phyloP scores from a whole-genome alignment of 1,139 yeast species.

The Sugiyamaella novakii region DNA sequence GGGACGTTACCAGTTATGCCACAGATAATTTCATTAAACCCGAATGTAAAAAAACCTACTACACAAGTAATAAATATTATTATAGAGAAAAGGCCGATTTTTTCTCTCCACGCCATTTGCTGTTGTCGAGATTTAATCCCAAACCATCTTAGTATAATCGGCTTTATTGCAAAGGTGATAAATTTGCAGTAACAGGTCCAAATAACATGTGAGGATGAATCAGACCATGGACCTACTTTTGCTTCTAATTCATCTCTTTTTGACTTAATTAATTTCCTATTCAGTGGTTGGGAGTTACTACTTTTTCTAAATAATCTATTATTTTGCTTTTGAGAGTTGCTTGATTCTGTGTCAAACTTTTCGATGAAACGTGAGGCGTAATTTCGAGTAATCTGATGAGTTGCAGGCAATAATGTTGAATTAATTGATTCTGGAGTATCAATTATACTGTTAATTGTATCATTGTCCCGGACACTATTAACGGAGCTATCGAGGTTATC shows the following conservation, averaged over 20 bases:
- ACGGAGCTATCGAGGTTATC: no score
- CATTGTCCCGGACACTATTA: no score
- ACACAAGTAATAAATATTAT: conserved; percentile 67
- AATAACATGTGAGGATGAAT: conserved; percentile 33
- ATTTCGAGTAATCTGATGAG: not conserved
- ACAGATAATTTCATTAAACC: conserved; percentile 80
- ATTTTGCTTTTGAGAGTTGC: not conserved
- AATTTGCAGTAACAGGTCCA: conserved; percentile 78
- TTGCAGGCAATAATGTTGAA: not conserved
- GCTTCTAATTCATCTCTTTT: conserved; percentile 15
- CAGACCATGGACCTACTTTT: conserved; percentile 14
- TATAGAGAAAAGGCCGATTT: conserved; percentile 72
- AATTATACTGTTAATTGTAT: not conserved
- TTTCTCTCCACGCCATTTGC: conserved; percentile 93
- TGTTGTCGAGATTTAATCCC: conserved; percentile 72
- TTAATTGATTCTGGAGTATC: not conserved
- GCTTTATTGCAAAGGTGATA: conserved; percentile 88
- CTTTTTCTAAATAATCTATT: not conserved
- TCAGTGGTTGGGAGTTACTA: conserved; percentile 1
- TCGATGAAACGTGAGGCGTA: conserved; percentile 6
- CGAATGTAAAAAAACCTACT: conserved; percentile 81
- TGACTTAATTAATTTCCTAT: conserved; percentile 10
- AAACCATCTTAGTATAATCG: conserved; percentile 61
- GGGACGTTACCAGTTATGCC: conserved; percentile 40
- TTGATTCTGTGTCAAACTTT: conserved; percentile 6